phyloP scores from a whole-genome alignment of 2,329 filamentous ascomycete genomes.

The Dendryphion nanum region DNA sequence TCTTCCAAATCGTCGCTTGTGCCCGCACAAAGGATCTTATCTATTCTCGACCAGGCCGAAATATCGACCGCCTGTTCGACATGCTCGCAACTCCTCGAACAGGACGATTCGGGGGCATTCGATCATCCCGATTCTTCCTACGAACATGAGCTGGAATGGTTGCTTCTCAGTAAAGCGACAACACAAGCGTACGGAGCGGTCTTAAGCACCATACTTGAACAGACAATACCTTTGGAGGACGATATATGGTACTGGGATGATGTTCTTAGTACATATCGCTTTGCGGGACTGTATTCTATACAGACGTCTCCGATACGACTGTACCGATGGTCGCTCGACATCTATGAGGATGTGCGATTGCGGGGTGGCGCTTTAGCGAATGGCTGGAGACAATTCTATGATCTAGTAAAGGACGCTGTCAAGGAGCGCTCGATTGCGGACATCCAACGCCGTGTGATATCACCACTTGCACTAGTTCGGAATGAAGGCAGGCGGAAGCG shows the following conservation, averaged over 20 bases:
- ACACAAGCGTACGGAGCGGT: slow-evolving; percentile 86
- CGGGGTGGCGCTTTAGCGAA: slow-evolving; percentile 37
- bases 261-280: slow-evolving; percentile 73
- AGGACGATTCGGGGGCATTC: slow-evolving; percentile 15
- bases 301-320: slow-evolving; percentile 80
- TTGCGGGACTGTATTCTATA: slow-evolving; percentile 77
- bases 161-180: slow-evolving; percentile 85
- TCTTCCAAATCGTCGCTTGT: slow-evolving; percentile 63
- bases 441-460: slow-evolving; percentile 70
- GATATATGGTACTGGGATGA: slow-evolving; percentile 97
- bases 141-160: slow-evolving; percentile 82
- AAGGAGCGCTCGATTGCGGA: slow-evolving; percentile 69
- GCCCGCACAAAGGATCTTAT: slow-evolving; percentile 55
- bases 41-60: slow-evolving; percentile 62
- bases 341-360: slow-evolving; percentile 63
- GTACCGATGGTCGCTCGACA: slow-evolving; percentile 68
- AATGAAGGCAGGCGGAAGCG: slow-evolving; percentile 75
- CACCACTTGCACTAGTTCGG: slow-evolving; percentile 73
- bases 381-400: slow-evolving; percentile 68
- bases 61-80: slow-evolving; percentile 45
- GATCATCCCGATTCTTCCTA: slow-evolving; percentile 42
- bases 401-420: slow-evolving; percentile 73
- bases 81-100: slow-evolving; percentile 38
- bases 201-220: slow-evolving; percentile 72
- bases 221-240: slow-evolving; percentile 78